These are phyloP conservation scores for Coniochaeta sp. DNA, from an alignment of 2,329 filamentous ascomycete species.

Conservation along the genomic window DNA sequence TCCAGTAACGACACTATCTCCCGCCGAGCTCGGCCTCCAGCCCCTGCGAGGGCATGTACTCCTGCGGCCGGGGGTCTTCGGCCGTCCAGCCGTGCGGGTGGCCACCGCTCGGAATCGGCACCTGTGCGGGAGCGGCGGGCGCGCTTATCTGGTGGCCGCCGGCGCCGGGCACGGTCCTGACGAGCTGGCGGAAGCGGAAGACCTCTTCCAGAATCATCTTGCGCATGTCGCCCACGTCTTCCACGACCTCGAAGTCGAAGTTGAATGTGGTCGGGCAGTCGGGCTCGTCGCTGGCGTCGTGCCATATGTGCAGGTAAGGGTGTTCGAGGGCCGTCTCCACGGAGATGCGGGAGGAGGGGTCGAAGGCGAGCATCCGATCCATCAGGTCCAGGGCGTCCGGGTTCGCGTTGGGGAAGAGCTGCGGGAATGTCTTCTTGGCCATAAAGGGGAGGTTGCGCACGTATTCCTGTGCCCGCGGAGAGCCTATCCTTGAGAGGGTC, in stretches of 20 bases:
- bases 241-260: constrained; percentile 96
- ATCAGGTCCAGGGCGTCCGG: constrained; percentile 91
- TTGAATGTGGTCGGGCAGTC: constrained; percentile 91
- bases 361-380: constrained; percentile 95
- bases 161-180: constrained; percentile 42
- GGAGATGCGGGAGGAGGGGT: constrained; percentile 85
- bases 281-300: constrained; percentile 94
- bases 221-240: constrained; percentile 92
- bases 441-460: constrained; percentile 93
- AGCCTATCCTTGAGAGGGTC: constrained; percentile 88
- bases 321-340: constrained; percentile 96
- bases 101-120: constrained; percentile 44
- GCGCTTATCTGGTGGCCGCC: constrained; percentile 19
- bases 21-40: constrained; percentile 54
- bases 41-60: constrained; percentile 42
- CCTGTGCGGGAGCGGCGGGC: constrained; percentile 28
- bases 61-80: constrained; percentile 53
- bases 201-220: constrained; percentile 98
- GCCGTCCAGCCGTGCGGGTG: constrained; percentile 42
- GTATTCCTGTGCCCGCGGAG: constrained; percentile 93
- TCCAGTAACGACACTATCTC: constrained; percentile 7
- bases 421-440: constrained; percentile 85
- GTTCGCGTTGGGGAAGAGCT: constrained; percentile 89
- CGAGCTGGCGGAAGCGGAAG: constrained; percentile 65
- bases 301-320: constrained; percentile 95